A percentile compares a stretch with the other conserved stretches of the same genome.
phyloP scores from a whole-genome alignment of 1,284 basidiomycete species.

The Naganishia cerealis region DNA sequence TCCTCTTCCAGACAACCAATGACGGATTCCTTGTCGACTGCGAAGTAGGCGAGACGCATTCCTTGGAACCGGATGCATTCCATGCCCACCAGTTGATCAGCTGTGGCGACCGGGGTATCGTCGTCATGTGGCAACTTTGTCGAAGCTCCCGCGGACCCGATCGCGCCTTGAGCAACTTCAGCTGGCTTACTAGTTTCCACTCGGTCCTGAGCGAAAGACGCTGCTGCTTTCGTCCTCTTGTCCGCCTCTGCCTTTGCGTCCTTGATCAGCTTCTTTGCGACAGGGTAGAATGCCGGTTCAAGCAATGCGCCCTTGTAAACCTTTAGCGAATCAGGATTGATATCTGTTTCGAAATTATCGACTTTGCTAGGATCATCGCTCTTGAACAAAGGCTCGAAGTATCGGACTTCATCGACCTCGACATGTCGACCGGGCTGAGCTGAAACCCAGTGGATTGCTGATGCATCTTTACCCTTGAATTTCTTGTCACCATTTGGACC shows the following conservation, averaged over 20 bases:
- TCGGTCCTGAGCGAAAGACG: slow-evolving; percentile 56
- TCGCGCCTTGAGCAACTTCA: slow-evolving; percentile 44
- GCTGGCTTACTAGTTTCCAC: slow-evolving; percentile 44
- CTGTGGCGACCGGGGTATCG: slow-evolving; percentile 62
- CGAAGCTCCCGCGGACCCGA: slow-evolving; percentile 7
- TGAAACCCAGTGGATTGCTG: slow-evolving; percentile 96
- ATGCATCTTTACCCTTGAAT: slow-evolving; percentile 70
- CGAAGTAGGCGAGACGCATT: slow-evolving; percentile 91
- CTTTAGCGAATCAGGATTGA: slow-evolving; percentile 79
- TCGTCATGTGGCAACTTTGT: slow-evolving; percentile 42
- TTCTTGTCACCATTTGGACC: slow-evolving; percentile 40
- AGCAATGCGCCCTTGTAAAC: slow-evolving; percentile 76
- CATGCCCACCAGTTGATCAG: slow-evolving; percentile 80
- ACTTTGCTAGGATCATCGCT: slow-evolving; percentile 80
- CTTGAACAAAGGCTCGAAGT: slow-evolving; percentile 93
- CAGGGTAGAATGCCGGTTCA: slow-evolving; percentile 83
- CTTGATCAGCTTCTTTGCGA: slow-evolving; percentile 69
- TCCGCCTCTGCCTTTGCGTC: slow-evolving; percentile 70
- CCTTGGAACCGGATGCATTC: slow-evolving; percentile 97
- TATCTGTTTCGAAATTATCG: slow-evolving; percentile 75
- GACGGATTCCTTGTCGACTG: slow-evolving; percentile 80
- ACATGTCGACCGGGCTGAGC: slow-evolving; percentile 76
- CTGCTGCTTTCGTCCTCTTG: slow-evolving; percentile 63
- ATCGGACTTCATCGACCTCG: slow-evolving; percentile 79
- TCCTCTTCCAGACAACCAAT: slow-evolving; percentile 65